A percentile compares a stretch with the other conserved stretches of the same genome.
Conservation (phyloP, 139 green algal species). For the Haematococcus sp. region DNA sequence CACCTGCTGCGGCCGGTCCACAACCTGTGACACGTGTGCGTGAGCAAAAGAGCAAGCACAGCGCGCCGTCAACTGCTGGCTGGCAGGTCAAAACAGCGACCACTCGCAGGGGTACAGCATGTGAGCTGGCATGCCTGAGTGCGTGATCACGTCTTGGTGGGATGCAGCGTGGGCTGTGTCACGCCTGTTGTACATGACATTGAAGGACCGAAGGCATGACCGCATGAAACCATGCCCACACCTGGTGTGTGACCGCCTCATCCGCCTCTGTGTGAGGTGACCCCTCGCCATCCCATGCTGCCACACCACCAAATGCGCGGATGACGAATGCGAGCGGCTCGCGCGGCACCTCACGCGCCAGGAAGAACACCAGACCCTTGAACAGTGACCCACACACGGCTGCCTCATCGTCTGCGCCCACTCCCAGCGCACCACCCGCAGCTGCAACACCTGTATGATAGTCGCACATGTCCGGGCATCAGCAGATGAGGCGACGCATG, state of each 20-base stretch:
- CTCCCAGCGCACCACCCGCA: constrained; percentile 57
- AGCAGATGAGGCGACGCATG: not conserved
- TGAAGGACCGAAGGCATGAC: no score
- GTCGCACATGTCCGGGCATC: no score
- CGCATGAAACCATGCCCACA: no score
- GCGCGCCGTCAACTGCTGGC: no score
- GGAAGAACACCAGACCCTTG: constrained; percentile 86
- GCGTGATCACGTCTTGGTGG: no score
- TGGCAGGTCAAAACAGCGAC: no score
- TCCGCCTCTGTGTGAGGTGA: constrained; percentile 67
- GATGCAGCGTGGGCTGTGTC: no score
- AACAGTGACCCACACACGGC: constrained; percentile 80
- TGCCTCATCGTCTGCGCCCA: constrained; percentile 68
- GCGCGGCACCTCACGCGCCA: constrained; percentile 83
- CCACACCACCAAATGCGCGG: constrained; percentile 85
- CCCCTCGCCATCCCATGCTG: constrained; percentile 88
- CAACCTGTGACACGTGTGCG: constrained; percentile 31
- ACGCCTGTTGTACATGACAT: no score
- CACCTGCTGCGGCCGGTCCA: constrained; percentile 73
- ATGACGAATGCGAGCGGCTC: constrained; percentile 94
- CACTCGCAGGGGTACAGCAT: no score
- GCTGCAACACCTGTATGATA: not conserved
- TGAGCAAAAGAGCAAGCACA: not conserved
- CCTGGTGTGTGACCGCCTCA: constrained; percentile 90
- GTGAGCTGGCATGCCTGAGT: no score